These are phyloP conservation scores for Haplosporangium sp. DNA, from an alignment of 371 early-diverging fungal species.

Conservation along the genomic window DNA sequence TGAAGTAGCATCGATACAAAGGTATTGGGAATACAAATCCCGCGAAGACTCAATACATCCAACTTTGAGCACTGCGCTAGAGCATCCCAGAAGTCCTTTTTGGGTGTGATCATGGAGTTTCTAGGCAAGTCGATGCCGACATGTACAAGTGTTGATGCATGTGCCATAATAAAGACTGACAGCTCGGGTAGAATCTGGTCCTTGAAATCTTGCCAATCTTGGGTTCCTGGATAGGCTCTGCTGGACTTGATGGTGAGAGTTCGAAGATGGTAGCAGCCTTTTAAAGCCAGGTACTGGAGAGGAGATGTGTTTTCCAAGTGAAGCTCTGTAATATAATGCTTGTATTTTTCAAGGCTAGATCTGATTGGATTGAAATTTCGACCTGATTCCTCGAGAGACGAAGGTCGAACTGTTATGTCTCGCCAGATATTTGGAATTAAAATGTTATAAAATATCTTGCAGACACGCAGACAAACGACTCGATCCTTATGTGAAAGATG, in stretches of 20 bases:
- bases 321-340: constrained; percentile 8
- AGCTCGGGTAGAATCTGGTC: neutral
- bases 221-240: neutral
- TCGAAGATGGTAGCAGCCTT: neutral
- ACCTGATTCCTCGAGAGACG: neutral
- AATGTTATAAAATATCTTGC: neutral
- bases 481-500: neutral
- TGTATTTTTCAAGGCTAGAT: neutral
- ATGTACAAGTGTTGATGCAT: constrained; percentile 2
- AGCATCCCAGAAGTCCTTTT: neutral
- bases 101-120: neutral
- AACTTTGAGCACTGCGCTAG: neutral
- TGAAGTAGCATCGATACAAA: neutral
- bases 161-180: neutral
- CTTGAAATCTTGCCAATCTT: no score
- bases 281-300: neutral
- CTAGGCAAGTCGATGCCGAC: neutral
- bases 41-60: neutral
- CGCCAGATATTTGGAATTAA: neutral
- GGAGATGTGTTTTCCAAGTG: neutral
- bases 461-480: neutral
- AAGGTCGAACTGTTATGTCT: neutral
- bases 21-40: neutral
- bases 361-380: no score
- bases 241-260: neutral